Evolutionary conservation across 768 basidiomycete species (phyloP).

Genomic region (Tubosaeta sp.): DNA sequence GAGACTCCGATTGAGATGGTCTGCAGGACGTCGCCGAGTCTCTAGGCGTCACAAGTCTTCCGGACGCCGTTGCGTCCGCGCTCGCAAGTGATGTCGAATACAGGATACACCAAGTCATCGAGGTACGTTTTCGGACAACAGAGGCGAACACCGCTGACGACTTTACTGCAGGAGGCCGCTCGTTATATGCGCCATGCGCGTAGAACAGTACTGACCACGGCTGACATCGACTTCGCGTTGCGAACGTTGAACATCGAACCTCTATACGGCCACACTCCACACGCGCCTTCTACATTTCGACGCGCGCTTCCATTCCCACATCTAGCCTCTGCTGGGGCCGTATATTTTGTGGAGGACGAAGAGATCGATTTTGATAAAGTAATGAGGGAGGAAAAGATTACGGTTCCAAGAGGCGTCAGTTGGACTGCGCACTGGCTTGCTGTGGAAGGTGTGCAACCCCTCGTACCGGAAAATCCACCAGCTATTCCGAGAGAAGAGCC

Average conservation of each 20-base stretch:
- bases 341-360: conserved; percentile 95
- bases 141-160: neutral
- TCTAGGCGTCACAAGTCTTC: conserved; percentile 66
- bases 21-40: conserved; percentile 88
- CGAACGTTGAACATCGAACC: conserved; percentile 96
- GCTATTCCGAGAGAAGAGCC: conserved; percentile 60
- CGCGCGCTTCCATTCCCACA: conserved; percentile 46
- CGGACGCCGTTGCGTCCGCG: conserved; percentile 75
- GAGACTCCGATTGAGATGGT: conserved; percentile 7
- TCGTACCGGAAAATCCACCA: conserved; percentile 96
- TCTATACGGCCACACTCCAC: conserved; percentile 58
- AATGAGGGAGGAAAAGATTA: conserved; percentile 79
- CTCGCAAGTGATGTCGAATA: conserved; percentile 97
- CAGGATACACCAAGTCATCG: conserved; percentile 89
- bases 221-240: conserved; percentile 91
- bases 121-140: conserved; percentile 46
- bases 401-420: conserved; percentile 71
- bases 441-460: conserved; percentile 95
- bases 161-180: conserved; percentile 64
- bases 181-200: conserved; percentile 95
- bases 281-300: conserved; percentile 35
- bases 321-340: conserved; percentile 51
- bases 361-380: conserved; percentile 96
- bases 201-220: conserved; percentile 82
- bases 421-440: conserved; percentile 98